These are phyloP conservation scores for Xylariaceae sp. DNA, from an alignment of 2,329 filamentous ascomycete genomes.

Conservation along the genomic window DNA sequence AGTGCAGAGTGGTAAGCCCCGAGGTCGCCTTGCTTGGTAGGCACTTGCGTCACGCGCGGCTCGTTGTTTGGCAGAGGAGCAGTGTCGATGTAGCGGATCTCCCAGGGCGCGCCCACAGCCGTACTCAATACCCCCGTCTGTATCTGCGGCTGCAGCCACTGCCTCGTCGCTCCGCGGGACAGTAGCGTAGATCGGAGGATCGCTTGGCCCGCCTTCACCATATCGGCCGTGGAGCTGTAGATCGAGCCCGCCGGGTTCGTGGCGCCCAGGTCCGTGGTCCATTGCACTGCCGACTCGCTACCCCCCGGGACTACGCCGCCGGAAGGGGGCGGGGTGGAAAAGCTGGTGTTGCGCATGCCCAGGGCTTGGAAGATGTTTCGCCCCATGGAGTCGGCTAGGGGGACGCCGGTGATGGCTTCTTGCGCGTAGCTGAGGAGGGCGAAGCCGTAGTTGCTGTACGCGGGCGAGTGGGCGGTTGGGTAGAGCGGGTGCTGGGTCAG, in stretches of 20 bases:
- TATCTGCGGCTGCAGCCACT: conserved; percentile 23
- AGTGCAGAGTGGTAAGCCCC: conserved; percentile 14
- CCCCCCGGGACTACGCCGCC: conserved; percentile 12
- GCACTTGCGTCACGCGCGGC: conserved; percentile 12
- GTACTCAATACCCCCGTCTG: conserved; percentile 17
- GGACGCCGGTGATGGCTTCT: conserved; percentile 34
- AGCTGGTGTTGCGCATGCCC: conserved; percentile 28
- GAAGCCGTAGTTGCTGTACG: conserved; percentile 35
- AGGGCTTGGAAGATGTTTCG: conserved; percentile 30
- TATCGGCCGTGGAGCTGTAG: conserved; percentile 19
- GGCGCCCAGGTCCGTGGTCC: conserved; percentile 24
- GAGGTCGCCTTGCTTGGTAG: conserved; percentile 20
- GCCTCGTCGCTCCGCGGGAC: conserved; percentile 19
- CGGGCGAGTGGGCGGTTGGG: conserved; percentile 29
- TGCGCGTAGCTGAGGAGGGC: conserved; percentile 34
- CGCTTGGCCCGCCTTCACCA: conserved; percentile 22
- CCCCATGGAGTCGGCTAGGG: conserved; percentile 26
- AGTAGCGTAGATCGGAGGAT: conserved; percentile 20
- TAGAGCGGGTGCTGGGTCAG: conserved; percentile 30
- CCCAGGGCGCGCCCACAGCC: conserved; percentile 26
- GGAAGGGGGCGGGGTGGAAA: conserved; percentile 15
- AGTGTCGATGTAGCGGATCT: conserved; percentile 21
- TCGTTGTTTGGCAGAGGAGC: conserved; percentile 5
- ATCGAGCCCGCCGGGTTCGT: conserved; percentile 15
- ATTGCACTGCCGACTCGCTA: conserved; percentile 15